These are phyloP conservation scores for Backusella circina DNA, from an alignment of 192 early-diverging fungal species.

Conservation along the genomic window DNA sequence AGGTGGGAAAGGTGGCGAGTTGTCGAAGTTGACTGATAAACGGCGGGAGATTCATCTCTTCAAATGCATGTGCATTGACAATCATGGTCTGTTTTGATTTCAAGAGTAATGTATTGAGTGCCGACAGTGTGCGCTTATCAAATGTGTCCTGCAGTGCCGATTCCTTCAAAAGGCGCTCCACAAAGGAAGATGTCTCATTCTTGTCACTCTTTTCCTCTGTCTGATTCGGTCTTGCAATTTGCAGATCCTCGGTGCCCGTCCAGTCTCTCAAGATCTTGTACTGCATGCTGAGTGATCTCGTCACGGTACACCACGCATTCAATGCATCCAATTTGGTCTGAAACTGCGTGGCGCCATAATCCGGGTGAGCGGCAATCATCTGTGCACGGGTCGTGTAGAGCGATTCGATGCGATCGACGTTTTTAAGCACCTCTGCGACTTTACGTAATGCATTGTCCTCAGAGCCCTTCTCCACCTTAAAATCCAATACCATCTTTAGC, in stretches of 20 bases:
- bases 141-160: conserved; percentile 76
- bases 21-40: conserved; percentile 62
- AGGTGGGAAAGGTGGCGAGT: conserved; percentile 73
- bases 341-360: conserved; percentile 66
- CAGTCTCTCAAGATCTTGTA: conserved; percentile 76
- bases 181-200: conserved; percentile 64
- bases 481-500: conserved; percentile 62
- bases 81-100: conserved; percentile 72
- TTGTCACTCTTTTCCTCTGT: background rate
- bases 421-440: conserved; percentile 64
- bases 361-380: conserved; percentile 58
- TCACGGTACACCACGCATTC: conserved; percentile 73
- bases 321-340: conserved; percentile 70
- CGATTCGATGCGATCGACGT: conserved; percentile 72
- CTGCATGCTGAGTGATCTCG: conserved; percentile 66
- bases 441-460: conserved; percentile 54
- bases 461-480: conserved; percentile 29
- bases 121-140: conserved; percentile 60
- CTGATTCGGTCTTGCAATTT: conserved; percentile 39
- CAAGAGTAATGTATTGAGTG: conserved; percentile 55
- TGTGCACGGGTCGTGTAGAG: conserved; percentile 70
- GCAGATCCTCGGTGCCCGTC: conserved; percentile 71
- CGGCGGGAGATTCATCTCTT: conserved; percentile 72
- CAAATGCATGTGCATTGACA: conserved; percentile 58
- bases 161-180: conserved; percentile 84